Evolutionary conservation across 1,284 basidiomycete genomes (phyloP).

Genomic region (Tilletia caries): DNA sequence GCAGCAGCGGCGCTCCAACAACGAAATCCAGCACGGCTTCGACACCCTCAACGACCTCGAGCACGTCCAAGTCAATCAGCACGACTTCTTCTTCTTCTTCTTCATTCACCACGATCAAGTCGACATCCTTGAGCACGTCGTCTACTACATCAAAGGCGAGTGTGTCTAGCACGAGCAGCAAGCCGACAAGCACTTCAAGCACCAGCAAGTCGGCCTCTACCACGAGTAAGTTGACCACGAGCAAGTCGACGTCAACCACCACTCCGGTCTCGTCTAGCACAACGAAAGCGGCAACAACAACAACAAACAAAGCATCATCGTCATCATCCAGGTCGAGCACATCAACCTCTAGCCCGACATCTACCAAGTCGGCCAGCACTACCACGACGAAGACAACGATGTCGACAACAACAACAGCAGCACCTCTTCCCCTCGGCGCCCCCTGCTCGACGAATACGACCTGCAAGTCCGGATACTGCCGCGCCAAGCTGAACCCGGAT

Average conservation of each 20-base stretch:
- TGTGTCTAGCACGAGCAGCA: background rate
- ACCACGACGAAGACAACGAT: background rate
- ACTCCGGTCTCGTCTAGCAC: background rate
- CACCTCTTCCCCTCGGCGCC: background rate
- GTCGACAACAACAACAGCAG: background rate
- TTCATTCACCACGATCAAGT: background rate
- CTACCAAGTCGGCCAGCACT: background rate
- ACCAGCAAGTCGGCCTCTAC: background rate
- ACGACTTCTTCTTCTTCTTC: background rate
- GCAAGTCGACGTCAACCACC: background rate
- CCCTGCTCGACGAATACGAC: background rate
- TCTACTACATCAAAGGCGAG: background rate
- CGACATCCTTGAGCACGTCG: background rate
- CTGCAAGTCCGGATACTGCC: conserved; percentile 1
- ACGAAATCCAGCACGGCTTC: too few species aligned
- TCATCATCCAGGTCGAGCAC: background rate
- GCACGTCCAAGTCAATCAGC: too few species aligned
- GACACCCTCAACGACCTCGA: too few species aligned
- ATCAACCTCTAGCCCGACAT: background rate
- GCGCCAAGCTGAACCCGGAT: background rate
- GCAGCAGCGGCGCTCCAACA: background rate
- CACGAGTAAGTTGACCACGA: background rate
- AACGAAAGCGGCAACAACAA: background rate
- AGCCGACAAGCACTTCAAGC: background rate
- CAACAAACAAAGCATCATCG: too few species aligned